A percentile compares a stretch with the other conserved stretches of the same genome.
Evolutionary conservation across 108 stramenopile genomes (phyloP).

Genomic region (Mayamaea pseudoterrestris): DNA sequence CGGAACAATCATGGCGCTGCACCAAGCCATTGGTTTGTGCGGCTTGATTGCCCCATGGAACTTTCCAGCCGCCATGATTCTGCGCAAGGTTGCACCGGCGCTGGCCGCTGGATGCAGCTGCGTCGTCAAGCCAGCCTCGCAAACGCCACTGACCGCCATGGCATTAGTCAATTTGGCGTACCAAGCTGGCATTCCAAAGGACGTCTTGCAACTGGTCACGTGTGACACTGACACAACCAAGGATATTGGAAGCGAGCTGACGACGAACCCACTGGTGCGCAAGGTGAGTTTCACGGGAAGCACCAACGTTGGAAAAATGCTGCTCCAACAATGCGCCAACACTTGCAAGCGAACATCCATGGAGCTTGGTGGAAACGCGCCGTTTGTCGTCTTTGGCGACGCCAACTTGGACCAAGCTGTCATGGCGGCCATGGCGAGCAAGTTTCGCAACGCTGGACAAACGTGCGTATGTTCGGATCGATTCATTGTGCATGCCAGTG

Average conservation of each 20-base stretch:
- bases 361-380: constrained; percentile 89
- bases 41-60: constrained; percentile 93
- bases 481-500: constrained; percentile 66
- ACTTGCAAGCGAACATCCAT: constrained; percentile 76
- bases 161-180: constrained; percentile 51
- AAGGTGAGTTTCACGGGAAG: constrained; percentile 93
- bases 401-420: constrained; percentile 75
- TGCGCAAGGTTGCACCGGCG: constrained; percentile 87
- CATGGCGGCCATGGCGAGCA: constrained; percentile 59
- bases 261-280: constrained; percentile 50
- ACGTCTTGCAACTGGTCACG: constrained; percentile 60
- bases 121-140: constrained; percentile 84
- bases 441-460: constrained; percentile 91
- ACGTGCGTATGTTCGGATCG: constrained; percentile 92
- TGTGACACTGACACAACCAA: constrained; percentile 31
- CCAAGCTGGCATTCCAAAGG: constrained; percentile 67
- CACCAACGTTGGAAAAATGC: constrained; percentile 76
- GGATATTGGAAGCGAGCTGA: constrained; percentile 57
- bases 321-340: constrained; percentile 41
- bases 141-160: constrained; percentile 80
- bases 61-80: constrained; percentile 95
- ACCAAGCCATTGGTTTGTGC: constrained; percentile 79
- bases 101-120: constrained; percentile 83
- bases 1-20: constrained; percentile 55
- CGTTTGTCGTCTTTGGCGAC: constrained; percentile 89